Evolutionary conservation across 176 grass and related monocot genomes (phyloP), one percentile per base, ranked within the genome.

Genomic region (Dendrocalamus sinicus): DNA sequence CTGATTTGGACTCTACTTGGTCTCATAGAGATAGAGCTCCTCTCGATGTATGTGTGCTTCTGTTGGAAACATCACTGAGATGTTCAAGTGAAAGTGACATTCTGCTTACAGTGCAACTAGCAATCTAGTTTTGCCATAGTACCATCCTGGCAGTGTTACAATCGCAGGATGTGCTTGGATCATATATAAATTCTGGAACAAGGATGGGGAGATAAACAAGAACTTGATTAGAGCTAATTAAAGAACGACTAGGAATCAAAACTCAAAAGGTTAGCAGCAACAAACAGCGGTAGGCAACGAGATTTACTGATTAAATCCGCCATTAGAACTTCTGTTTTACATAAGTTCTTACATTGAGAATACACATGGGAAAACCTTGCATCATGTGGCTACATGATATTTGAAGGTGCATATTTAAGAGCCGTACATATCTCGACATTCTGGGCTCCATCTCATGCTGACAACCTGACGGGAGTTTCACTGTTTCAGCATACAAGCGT

Each of bases 341-440:
- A 24, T 24, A 47, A 75, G 20, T 71, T 70, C 65, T 26, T 65
- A 69, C 19, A 72, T 28, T 41, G 45, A 48, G 7, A 52, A 88
- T 80, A 78, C 84, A 70, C 68, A 87, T 67, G 23, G 52, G 39
- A 35, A 15, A 60, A 61, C 72, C 30, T 84, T 70, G 68, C 23
- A 67, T 41, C 76, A 68, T 46, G 57, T 72, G 20, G 37, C 52
- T 63, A 69, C 39, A 76, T 46, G 26, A 57, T 41, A 28, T 61
- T 55, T 61, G 80, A 19, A 69, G 53, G 22, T 68, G 81, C 75
- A 75, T 43, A 67, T 44, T 53, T 10, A 64, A 43, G 47, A 80
- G 72, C 63, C 81, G 77, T 77, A 85, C 82, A 72, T 50, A 72
- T 47, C 57, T 67, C 77, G 71, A 84, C 76, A 81, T 72, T 61